Base-by-base conservation (phyloP, 2,329 filamentous ascomycete genomes). In the Elsinoe ampelina region DNA sequence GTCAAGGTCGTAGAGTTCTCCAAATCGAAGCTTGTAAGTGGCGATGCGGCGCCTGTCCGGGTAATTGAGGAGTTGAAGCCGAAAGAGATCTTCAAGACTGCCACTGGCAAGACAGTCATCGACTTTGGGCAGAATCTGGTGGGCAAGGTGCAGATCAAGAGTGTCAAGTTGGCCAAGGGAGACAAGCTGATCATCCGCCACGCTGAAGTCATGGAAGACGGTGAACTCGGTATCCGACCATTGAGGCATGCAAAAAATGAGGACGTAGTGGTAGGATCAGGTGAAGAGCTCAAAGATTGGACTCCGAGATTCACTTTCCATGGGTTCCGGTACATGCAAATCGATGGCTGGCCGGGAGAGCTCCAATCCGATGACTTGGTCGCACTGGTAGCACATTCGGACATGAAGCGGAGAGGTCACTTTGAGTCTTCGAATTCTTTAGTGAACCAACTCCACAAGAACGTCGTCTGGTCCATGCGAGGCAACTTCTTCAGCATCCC, bases 101-200 rank as follows among this genome's bases (percentile, higher is more conserved):
- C 70, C 0, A 72, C 72, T 0, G 76, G 77, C 3, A 78, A 78
- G 61, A 74, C 68, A 0, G 66, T 81, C 1, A 58, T 82, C 32
- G 79, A 83, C 60, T 82, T 82, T 63, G 79, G 79, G 1, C 79
- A 83, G 62, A 82, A 83, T 60, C 67, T 82, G 0, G 79, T 81
- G 0, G 80, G 80, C 1, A 72, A 72, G 61, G 57, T 81, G 1
- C 66, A 67, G 0, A 61, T 81, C 10, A 69, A 42, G 1, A 45
- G 42, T 34, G 63, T 75, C 1, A 61, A 61, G 38, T 74, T 70
- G 0, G 66, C 69, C 0, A 62, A 64, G 2, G 74, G 57, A 57
- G 75, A 58, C 67, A 72, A 48, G 71, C 79, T 70, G 62, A 77
- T 35, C 64, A 67, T 83, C 12, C 65, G 64, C 0, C 80, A 83